A percentile compares a stretch with the other conserved stretches of the same genome.
phyloP scores from a whole-genome alignment of 176 grass and related monocot genomes.

The Secale cereale region DNA sequence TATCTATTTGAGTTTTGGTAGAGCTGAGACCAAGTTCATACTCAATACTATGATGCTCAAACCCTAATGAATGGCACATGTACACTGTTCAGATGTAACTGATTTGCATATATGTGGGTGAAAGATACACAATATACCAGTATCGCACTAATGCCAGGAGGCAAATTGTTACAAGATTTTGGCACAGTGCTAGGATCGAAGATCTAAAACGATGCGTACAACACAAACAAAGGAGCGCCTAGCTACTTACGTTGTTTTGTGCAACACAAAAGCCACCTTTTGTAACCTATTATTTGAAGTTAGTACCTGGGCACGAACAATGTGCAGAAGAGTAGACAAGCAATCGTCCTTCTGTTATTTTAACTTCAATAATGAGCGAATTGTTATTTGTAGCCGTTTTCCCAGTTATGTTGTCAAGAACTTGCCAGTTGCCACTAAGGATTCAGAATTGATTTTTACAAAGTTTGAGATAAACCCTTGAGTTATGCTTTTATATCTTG shows the following conservation, averaged over 20 bases:
- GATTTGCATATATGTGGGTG: constrained; percentile 11
- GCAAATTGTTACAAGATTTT: neutral
- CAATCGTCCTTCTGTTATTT: neutral
- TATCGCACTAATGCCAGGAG: neutral
- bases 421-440: neutral
- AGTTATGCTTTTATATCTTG: constrained; percentile 26
- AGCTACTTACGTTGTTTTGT: neutral
- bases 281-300: neutral
- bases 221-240: neutral
- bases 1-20: neutral
- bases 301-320: neutral
- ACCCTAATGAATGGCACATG: neutral
- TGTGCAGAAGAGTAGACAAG: neutral
- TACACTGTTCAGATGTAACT: neutral
- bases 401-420: constrained; percentile 11
- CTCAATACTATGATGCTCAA: neutral
- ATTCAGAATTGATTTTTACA: constrained; percentile 15
- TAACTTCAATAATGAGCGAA: constrained; percentile 1
- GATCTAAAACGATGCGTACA: neutral
- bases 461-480: constrained; percentile 9
- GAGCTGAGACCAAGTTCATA: neutral
- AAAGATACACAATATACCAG: neutral
- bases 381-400: constrained; percentile 4
- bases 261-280: neutral
- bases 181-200: neutral